Evolutionary conservation across 2,329 filamentous ascomycete species (phyloP).

Genomic region (Beauveria brongniartii): DNA sequence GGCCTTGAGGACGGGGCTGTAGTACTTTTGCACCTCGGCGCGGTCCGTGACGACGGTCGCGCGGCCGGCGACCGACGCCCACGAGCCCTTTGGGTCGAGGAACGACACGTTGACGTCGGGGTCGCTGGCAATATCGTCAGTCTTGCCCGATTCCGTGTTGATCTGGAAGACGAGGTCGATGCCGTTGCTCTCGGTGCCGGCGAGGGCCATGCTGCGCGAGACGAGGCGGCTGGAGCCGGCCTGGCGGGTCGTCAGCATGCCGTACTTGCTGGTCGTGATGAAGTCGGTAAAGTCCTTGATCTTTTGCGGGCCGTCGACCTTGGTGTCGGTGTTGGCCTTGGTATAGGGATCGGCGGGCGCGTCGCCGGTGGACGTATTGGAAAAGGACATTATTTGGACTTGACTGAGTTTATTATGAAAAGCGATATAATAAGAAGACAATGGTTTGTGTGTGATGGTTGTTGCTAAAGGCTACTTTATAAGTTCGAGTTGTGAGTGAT

Average conservation of each 20-base stretch:
- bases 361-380: conserved; percentile 51
- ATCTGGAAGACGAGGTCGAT: conserved; percentile 85
- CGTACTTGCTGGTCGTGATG: conserved; percentile 67
- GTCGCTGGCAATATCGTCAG: conserved; percentile 11
- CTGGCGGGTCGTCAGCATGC: conserved; percentile 79
- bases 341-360: conserved; percentile 71
- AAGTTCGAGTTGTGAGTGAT: not conserved
- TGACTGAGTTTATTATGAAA: not conserved
- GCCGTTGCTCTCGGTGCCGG: conserved; percentile 67
- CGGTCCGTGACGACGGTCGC: conserved; percentile 64
- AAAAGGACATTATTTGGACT: conserved; percentile 32
- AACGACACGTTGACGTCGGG: conserved; percentile 56
- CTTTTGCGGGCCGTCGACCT: conserved; percentile 61
- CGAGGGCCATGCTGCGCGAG: conserved; percentile 80
- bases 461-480: not conserved
- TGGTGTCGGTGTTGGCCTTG: conserved; percentile 58
- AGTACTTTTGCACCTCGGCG: conserved; percentile 62
- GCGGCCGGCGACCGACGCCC: conserved; percentile 76
- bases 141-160: conserved; percentile 81
- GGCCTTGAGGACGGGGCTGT: conserved; percentile 64
- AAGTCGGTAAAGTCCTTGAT: conserved; percentile 66
- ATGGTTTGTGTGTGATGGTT: not conserved
- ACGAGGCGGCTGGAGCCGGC: conserved; percentile 57
- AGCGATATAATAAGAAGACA: not conserved
- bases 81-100: conserved; percentile 67